Evolutionary conservation across 257 asterid genomes (phyloP).

Genomic region (Haberlea rhodopensis): DNA sequence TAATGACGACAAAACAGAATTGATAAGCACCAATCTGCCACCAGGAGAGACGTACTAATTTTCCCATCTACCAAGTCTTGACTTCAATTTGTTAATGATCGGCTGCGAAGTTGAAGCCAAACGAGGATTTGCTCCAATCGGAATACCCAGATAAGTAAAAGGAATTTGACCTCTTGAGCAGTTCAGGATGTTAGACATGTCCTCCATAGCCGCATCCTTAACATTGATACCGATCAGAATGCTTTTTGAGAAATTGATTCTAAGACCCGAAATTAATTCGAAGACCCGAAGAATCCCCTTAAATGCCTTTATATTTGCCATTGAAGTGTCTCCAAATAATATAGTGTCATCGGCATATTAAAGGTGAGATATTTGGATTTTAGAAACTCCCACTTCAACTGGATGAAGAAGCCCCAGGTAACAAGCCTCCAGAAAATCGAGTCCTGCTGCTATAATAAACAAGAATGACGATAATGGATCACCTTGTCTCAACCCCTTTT

Average conservation of each 20-base stretch:
- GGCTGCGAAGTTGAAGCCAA: too few relatives aligned
- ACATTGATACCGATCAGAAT: background rate
- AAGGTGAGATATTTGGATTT: background rate
- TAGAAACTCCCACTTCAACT: background rate
- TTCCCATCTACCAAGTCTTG: background rate
- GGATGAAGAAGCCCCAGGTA: background rate
- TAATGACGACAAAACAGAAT: background rate
- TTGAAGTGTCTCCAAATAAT: background rate
- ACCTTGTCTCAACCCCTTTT: background rate
- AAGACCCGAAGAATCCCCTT: background rate
- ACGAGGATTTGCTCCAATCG: background rate
- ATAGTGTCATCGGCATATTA: too few relatives aligned
- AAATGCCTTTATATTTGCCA: background rate
- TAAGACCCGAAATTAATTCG: background rate
- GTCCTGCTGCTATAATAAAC: background rate
- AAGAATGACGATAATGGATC: background rate
- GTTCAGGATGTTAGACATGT: too few relatives aligned
- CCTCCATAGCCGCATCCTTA: background rate
- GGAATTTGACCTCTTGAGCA: background rate
- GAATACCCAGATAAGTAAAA: background rate
- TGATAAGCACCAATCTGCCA: background rate
- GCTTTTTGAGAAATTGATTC: background rate
- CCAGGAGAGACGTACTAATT: background rate
- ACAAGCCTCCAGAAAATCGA: background rate
- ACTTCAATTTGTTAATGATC: background rate